phyloP scores from a whole-genome alignment of 225 moss, liverwort and hornwort species.

The Lunularia cruciata region DNA sequence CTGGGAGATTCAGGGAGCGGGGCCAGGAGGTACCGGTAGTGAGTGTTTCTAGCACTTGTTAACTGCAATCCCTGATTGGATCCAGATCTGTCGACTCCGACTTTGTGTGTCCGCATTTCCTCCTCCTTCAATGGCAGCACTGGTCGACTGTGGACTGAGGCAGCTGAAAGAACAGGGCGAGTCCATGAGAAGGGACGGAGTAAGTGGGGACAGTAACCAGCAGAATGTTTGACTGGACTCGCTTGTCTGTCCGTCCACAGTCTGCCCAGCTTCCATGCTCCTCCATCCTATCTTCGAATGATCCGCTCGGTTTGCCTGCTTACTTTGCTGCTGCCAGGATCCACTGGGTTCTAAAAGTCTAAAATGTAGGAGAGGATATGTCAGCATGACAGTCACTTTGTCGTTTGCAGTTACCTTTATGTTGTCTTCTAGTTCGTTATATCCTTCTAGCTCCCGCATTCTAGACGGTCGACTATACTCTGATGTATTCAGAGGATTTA shows the following conservation, averaged over 20 bases:
- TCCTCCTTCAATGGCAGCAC: not conserved
- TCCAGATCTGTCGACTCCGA: no score
- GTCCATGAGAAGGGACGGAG: constrained; percentile 10
- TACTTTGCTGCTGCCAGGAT: not conserved
- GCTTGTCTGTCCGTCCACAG: constrained; percentile 6
- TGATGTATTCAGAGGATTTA: no score
- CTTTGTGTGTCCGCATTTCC: not conserved
- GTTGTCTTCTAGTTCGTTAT: not conserved
- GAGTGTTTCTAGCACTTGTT: no score
- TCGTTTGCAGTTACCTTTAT: not conserved
- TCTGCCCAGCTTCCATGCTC: constrained; percentile 4
- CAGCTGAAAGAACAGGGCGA: constrained; percentile 1
- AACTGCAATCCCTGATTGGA: no score
- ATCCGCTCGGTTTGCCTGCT: not conserved
- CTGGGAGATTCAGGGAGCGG: no score
- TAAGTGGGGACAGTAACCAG: not conserved
- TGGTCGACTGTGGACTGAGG: not conserved
- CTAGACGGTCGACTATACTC: no score
- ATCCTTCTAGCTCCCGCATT: no score
- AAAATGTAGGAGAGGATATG: not conserved
- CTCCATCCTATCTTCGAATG: constrained; percentile 9
- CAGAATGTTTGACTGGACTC: constrained; percentile 6
- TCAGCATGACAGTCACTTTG: not conserved
- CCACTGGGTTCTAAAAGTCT: not conserved
- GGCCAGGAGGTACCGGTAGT: no score